Base-by-base conservation (phyloP, 140 eudicot genomes). In the Stevia rebaudiana region DNA sequence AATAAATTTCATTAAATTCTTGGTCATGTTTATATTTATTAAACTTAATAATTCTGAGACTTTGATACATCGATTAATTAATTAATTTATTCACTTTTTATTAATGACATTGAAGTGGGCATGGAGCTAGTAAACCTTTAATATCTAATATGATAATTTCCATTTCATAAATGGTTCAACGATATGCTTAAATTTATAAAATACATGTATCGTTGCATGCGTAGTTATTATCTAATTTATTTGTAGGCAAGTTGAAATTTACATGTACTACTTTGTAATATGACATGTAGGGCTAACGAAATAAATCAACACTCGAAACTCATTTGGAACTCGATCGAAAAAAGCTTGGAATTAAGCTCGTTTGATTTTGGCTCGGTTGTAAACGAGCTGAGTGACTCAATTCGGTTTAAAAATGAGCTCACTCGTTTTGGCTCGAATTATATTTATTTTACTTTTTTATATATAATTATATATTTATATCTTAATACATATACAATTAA, bases 61-160 rank as follows among this genome's bases (percentile, higher is more conserved):
- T 59, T 74, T 39, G 22, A 51, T 39, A 47, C 35, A 60, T 67
- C 40, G 8, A 46, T 33, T 56, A 55, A 48, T 25, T 56, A 6
- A 57, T 15, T 57, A 46, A 47, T 18, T 66, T 15, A 55, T 22
- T 66, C 55, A 57, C 68, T 46, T 56, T 24, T 46, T 46, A 47
- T 73, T 56, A 46, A 73, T 74, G 73, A 35, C 73, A 56, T 65
- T 65, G 40, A 73, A 73, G 62, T 65, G 43, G 41, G 44, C 52
- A 65, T 65, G 16, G 49, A 46, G 22, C 30, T 23, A 40, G 15
- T 16, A 42, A 31, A 24, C 18, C 18, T 12, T 43, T 43, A 42
- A 2, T 41, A 41, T 13, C 5, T 35, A 35, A 2, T 35, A 35
- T 35, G 10, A 6, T 23, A 62, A 62, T 24, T 72, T 71, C 30